phyloP scores from a whole-genome alignment of 1,284 basidiomycete genomes.

The Pascua guehoae region DNA sequence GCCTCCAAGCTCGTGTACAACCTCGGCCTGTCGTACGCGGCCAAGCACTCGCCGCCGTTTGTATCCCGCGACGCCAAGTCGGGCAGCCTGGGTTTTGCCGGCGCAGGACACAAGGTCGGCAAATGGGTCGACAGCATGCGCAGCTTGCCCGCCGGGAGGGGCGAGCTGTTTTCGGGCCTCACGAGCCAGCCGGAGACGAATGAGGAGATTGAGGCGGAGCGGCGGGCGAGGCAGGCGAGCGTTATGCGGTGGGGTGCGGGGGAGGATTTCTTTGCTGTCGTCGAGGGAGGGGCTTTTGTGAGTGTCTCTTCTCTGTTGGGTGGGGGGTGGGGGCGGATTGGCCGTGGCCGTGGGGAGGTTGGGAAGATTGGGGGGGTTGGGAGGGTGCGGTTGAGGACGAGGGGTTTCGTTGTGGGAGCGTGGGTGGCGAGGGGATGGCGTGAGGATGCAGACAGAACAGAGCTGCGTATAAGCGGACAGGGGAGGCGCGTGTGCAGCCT shows the following conservation, averaged over 20 bases:
- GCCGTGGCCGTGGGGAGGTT: not conserved
- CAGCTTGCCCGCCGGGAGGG: constrained; percentile 35
- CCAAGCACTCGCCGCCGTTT: constrained; percentile 48
- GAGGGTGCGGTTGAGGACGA: too few species aligned
- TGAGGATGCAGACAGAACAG: too few species aligned
- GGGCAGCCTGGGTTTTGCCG: constrained; percentile 16
- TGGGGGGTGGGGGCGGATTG: not conserved
- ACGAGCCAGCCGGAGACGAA: constrained; percentile 6
- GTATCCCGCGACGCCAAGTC: constrained; percentile 15
- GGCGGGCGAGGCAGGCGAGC: constrained; percentile 21
- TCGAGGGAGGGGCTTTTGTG: constrained; percentile 29
- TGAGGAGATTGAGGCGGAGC: constrained; percentile 6
- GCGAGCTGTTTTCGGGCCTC: constrained; percentile 21
- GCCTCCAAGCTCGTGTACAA: constrained; percentile 33
- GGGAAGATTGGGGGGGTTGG: not conserved
- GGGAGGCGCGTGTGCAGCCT: too few species aligned
- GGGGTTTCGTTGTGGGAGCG: too few species aligned
- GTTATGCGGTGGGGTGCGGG: constrained; percentile 40
- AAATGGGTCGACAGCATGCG: constrained; percentile 39
- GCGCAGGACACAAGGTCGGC: constrained; percentile 22
- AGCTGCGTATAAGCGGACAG: too few species aligned
- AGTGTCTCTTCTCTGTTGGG: too few species aligned
- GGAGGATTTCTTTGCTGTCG: constrained; percentile 43
- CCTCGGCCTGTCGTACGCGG: constrained; percentile 46
- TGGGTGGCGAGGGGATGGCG: too few species aligned